Evolutionary conservation across 768 basidiomycete species (phyloP).

Genomic region (Leccinum subtestaceum): DNA sequence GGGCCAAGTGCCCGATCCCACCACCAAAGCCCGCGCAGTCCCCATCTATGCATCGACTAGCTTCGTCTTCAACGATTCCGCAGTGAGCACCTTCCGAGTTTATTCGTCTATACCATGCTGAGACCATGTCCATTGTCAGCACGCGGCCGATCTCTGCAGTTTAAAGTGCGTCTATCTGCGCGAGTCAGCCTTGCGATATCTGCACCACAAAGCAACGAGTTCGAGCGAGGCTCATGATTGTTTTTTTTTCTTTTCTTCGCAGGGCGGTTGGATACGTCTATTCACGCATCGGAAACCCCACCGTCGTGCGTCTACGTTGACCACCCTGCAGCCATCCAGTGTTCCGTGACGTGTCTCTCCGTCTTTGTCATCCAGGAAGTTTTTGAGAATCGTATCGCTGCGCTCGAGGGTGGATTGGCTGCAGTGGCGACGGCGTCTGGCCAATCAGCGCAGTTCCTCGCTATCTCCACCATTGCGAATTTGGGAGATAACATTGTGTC

Average conservation of each 20-base stretch:
- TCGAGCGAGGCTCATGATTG: not conserved
- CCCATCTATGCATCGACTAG: constrained; percentile 60
- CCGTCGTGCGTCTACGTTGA: no score
- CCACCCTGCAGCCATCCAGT: no score
- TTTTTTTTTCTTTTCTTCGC: not conserved
- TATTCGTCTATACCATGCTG: not conserved
- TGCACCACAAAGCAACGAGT: not conserved
- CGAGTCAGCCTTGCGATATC: not conserved
- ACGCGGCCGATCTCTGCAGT: constrained; percentile 54
- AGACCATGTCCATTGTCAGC: constrained; percentile 27
- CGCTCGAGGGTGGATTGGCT: no score
- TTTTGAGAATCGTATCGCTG: constrained; percentile 57
- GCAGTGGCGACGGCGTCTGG: constrained; percentile 28
- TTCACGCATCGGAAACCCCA: constrained; percentile 53
- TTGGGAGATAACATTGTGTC: no score
- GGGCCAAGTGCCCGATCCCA: constrained; percentile 49
- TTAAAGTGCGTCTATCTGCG: constrained; percentile 30
- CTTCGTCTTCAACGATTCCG: constrained; percentile 55
- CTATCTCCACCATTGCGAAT: no score
- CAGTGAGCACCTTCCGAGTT: constrained; percentile 29
- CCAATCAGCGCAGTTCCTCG: constrained; percentile 44
- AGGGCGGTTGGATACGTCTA: constrained; percentile 50
- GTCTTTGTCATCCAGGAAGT: constrained; percentile 42
- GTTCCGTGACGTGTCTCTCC: not conserved
- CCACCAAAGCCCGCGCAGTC: constrained; percentile 58